Evolutionary conservation across 345 rosid species (phyloP).

Genomic region (Pistacia atlantica): DNA sequence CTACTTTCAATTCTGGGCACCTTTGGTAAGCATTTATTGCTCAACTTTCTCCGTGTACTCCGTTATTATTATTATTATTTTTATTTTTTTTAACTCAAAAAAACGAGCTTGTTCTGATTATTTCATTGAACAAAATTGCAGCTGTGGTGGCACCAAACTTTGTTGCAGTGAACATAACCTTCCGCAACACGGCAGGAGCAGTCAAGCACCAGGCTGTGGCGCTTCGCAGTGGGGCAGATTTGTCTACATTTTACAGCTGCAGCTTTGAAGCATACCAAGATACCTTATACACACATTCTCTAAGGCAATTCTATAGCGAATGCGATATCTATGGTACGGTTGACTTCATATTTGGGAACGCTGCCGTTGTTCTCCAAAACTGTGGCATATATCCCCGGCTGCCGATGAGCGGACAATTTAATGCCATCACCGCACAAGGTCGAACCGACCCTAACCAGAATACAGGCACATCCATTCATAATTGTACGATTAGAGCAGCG

Average conservation of each 20-base stretch:
- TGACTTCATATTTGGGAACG: constrained; percentile 92
- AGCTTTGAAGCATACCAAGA: constrained; percentile 92
- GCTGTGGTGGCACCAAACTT: constrained; percentile 80
- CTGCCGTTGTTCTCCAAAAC: constrained; percentile 76
- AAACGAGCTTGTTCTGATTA: not conserved
- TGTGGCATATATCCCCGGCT: constrained; percentile 74
- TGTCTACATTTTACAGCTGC: constrained; percentile 77
- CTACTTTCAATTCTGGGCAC: constrained; percentile 93
- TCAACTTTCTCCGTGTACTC: not conserved
- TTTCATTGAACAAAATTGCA: constrained; percentile 29
- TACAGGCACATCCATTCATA: constrained; percentile 76
- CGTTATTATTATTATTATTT: not conserved
- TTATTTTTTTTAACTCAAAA: not conserved
- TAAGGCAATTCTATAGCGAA: constrained; percentile 82
- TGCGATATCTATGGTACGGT: constrained; percentile 91
- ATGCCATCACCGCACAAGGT: constrained; percentile 92
- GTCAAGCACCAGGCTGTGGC: constrained; percentile 90
- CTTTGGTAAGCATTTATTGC: constrained; percentile 47
- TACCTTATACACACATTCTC: constrained; percentile 73
- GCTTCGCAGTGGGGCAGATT: constrained; percentile 66
- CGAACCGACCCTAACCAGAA: constrained; percentile 81
- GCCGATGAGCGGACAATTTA: constrained; percentile 74
- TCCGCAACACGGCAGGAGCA: constrained; percentile 91
- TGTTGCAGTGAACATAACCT: constrained; percentile 73
- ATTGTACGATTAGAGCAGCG: constrained; percentile 62